Conservation (phyloP, 2,329 filamentous ascomycete genomes). For the Akanthomyces uredinophilus region DNA sequence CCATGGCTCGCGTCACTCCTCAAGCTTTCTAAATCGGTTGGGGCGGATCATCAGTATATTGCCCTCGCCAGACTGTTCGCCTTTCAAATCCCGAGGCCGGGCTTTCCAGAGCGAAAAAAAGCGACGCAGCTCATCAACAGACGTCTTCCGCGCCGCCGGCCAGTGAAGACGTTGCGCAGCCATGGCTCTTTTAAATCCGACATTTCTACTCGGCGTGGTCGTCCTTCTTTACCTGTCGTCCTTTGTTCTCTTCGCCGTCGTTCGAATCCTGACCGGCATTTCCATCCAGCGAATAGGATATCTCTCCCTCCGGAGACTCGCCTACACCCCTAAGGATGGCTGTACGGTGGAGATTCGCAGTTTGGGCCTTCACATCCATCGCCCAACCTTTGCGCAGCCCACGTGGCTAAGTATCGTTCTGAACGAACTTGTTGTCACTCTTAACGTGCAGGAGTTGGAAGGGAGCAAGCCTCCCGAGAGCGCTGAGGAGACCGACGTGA, state of each 20-base stretch:
- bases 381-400: constrained; percentile 92
- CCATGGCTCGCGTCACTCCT: constrained; percentile 5
- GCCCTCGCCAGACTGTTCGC: background rate
- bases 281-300: constrained; percentile 96
- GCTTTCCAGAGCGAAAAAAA: background rate
- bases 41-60: background rate
- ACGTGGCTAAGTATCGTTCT: constrained; percentile 93
- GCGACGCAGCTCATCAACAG: background rate
- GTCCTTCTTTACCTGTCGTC: constrained; percentile 85
- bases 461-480: constrained; percentile 34
- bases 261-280: constrained; percentile 87
- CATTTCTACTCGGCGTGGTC: constrained; percentile 80
- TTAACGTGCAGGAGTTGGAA: constrained; percentile 68
- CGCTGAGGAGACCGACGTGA: constrained; percentile 25
- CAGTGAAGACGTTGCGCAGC: background rate
- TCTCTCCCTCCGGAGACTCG: constrained; percentile 82
- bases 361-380: constrained; percentile 80
- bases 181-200: constrained; percentile 66
- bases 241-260: constrained; percentile 87
- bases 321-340: constrained; percentile 85
- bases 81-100: background rate
- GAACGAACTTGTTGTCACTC: constrained; percentile 75
- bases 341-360: constrained; percentile 85
- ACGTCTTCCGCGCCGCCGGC: background rate
- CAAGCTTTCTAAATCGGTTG: constrained; percentile 6